Percentiles rank a stretch among this genome's conserved stretches.
These are phyloP conservation scores for Ophiosphaerella herpotricha DNA, from an alignment of 2,329 filamentous ascomycete species.

Conservation along the genomic window DNA sequence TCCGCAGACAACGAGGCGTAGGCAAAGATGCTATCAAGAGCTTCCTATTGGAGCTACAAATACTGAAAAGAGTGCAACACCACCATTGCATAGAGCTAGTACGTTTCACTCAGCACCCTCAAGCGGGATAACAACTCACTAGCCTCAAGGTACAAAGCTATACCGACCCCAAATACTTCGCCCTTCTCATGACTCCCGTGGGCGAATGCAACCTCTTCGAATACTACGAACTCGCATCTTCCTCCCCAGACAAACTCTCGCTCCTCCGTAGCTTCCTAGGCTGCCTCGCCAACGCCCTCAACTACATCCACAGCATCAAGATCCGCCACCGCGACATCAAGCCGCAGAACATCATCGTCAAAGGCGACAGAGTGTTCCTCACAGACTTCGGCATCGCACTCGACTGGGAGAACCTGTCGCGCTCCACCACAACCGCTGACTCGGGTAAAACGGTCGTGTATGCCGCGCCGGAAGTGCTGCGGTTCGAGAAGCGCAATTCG, in stretches of 20 bases:
- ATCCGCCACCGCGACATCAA: conserved; percentile 24
- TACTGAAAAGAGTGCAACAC: conserved; percentile 10
- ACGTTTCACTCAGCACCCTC: neutral
- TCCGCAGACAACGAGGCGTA: conserved; percentile 2
- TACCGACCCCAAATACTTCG: conserved; percentile 35
- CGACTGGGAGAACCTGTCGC: conserved; percentile 12
- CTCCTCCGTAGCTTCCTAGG: conserved; percentile 14
- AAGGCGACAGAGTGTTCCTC: conserved; percentile 11
- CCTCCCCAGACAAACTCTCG: conserved; percentile 8
- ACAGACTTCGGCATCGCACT: conserved; percentile 20
- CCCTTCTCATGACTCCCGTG: conserved; percentile 34
- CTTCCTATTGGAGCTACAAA: conserved; percentile 7
- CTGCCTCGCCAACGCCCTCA: conserved; percentile 11
- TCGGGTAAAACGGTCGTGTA: conserved; percentile 14
- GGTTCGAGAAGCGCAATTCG: conserved; percentile 5
- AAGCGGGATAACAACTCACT: neutral
- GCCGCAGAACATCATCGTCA: conserved; percentile 18
- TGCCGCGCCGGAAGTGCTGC: conserved; percentile 9
- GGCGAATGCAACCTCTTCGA: conserved; percentile 18
- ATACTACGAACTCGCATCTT: conserved; percentile 12
- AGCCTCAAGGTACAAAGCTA: conserved; percentile 19
- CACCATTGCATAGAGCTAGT: conserved; percentile 8
- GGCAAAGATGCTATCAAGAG: conserved; percentile 9
- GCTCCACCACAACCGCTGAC: conserved; percentile 19
- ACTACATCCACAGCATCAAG: conserved; percentile 12